Base-by-base conservation (phyloP, 805 yeast species). In the Wickerhamomyces canadensis region DNA sequence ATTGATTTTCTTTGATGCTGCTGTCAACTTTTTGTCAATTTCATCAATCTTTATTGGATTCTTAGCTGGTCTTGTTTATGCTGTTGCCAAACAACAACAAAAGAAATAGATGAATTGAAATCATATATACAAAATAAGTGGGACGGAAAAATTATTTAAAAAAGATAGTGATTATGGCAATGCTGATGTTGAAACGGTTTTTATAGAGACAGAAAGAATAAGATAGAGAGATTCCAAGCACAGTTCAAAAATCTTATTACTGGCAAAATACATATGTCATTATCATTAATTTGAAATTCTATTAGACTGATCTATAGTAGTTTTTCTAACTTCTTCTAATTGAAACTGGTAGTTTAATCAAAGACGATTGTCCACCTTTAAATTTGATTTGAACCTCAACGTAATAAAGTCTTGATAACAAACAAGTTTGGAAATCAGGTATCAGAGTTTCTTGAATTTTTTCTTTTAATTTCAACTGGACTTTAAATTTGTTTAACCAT, bases 61-160 rank as follows among this genome's bases (percentile, higher is more conserved):
- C 68, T 68, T 80, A 47, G 95, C 98, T 45, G 99, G 99, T 63
- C 69, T 93, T 51, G 96, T 89, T 37, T 93, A 93, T 64, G 91
- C 97, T 43, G 84, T 85, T 48, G 96, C 98, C 47, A 93, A 89
- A 71, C 87, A 89, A 70, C 83, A 81, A 72, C 95, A 89, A 69
- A 75, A 50, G 47, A 44, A 53, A 41, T 43, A 34, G 17, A 5
- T 16, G 13, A 16, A 4, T 18, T 9, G 13, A n/a, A 15, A 16
- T 9, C 15, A 21, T 7, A 21, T 21, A 21, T 7, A 21, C 23
- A 7, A 21, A 21, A 21, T 21, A 21, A 21, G 10, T 21, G 7
- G 23, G 10, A 21, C 23, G 10, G 23, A 10, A 7, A 10, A 21
- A 21, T 10, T 7, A 10, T 7, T 21, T 7, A 21, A 21, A 7